Evolutionary conservation across 176 grass and related monocot genomes (phyloP).

Genomic region (Juncus inflexus): DNA sequence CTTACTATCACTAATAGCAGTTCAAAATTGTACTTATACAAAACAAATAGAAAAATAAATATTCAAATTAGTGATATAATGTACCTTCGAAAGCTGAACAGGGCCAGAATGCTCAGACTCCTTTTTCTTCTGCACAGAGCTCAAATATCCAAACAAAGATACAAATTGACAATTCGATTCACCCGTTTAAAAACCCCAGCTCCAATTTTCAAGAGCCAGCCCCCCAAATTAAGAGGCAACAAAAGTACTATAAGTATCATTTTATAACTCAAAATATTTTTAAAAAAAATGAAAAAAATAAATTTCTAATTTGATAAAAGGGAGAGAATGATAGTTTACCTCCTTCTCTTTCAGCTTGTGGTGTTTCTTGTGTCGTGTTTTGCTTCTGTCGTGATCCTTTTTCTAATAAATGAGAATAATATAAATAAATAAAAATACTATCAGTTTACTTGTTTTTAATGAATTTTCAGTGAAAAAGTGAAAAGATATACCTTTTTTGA

Average conservation of each 20-base stretch:
- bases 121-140: constrained; percentile 69
- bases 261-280: background rate
- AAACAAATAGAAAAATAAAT: no score
- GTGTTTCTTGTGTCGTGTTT: constrained; percentile 7
- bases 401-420: background rate
- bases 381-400: background rate
- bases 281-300: background rate
- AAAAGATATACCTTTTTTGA: constrained; percentile 19
- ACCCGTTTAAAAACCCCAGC: constrained; percentile 83
- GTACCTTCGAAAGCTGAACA: constrained; percentile 93
- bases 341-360: constrained; percentile 18
- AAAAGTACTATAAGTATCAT: constrained; percentile 69
- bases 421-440: background rate
- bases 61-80: background rate
- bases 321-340: constrained; percentile 17
- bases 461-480: no score
- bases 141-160: constrained; percentile 58
- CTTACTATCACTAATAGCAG: no score
- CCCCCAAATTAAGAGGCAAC: constrained; percentile 65
- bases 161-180: constrained; percentile 55
- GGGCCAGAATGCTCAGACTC: constrained; percentile 47
- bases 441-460: no score
- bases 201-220: constrained; percentile 99
- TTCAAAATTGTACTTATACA: no score
- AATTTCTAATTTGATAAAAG: background rate